Evolutionary conservation across 176 grass and related monocot genomes (phyloP).

Genomic region (Oryza longistaminata): DNA sequence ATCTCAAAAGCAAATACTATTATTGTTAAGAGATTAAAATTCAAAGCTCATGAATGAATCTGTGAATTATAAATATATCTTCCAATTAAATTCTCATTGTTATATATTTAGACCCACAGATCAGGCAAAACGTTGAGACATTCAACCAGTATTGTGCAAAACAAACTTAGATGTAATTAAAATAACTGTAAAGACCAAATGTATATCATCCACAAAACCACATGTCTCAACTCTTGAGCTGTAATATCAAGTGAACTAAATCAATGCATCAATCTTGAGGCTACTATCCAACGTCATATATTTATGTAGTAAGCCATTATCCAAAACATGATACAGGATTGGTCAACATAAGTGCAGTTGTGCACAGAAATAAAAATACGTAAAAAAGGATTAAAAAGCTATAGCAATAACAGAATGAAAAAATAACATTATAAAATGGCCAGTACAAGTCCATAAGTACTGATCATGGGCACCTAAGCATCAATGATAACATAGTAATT

Average conservation of each 20-base stretch:
- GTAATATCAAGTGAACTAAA: conserved; percentile 15
- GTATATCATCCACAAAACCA: not conserved
- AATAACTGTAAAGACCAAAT: conserved; percentile 1
- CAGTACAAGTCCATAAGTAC: not conserved
- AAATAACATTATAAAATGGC: not conserved
- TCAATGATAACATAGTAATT: not conserved
- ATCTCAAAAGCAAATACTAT: not conserved
- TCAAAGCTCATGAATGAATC: not conserved
- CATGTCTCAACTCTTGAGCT: not conserved
- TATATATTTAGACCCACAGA: not conserved
- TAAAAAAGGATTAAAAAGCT: conserved; percentile 15
- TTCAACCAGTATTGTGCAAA: not conserved
- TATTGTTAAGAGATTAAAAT: not conserved
- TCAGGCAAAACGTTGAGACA: not conserved
- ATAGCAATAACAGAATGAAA: conserved; percentile 7
- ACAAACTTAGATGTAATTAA: not conserved
- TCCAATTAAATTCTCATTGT: not conserved
- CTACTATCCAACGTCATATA: not conserved
- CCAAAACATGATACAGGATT: not conserved
- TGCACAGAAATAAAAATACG: not conserved
- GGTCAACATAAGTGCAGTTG: not conserved
- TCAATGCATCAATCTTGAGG: not conserved
- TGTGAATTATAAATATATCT: not conserved
- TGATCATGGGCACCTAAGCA: not conserved
- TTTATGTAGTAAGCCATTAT: not conserved